A percentile compares a stretch with the other conserved stretches of the same genome.
These are phyloP conservation scores for Globisporangium barbulae DNA, from an alignment of 352 stramenopile genomes.

Conservation along the genomic window DNA sequence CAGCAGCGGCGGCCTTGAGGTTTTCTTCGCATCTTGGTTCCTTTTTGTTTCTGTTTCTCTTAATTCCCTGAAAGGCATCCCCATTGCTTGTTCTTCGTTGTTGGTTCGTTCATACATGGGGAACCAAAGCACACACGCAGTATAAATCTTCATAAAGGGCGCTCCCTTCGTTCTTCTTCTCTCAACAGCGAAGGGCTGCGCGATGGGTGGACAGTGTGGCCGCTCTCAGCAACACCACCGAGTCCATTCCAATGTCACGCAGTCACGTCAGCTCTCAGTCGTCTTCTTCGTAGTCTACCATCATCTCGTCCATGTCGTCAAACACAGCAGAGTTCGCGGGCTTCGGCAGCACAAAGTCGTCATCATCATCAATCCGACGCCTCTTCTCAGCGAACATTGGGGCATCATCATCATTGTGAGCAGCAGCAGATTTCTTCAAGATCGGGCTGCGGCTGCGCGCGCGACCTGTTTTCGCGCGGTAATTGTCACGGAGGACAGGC, in stretches of 20 bases:
- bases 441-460: slow-evolving; percentile 12
- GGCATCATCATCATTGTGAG: not conserved
- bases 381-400: slow-evolving; percentile 12
- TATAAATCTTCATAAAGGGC: slow-evolving; percentile 31
- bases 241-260: not conserved
- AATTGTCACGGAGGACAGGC: slow-evolving; percentile 24
- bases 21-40: slow-evolving; percentile 11
- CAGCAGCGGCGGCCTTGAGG: not conserved
- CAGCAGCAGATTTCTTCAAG: not conserved
- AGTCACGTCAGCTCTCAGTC: slow-evolving; percentile 27
- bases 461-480: not conserved
- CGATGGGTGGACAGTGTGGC: not conserved
- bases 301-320: slow-evolving; percentile 72
- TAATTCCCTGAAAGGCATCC: slow-evolving; percentile 12
- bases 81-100: not conserved
- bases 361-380: slow-evolving; percentile 19
- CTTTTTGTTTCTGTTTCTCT: slow-evolving; percentile 14
- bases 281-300: slow-evolving; percentile 83
- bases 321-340: slow-evolving; percentile 37
- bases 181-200: not conserved
- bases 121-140: slow-evolving; percentile 36
- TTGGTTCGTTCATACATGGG: slow-evolving; percentile 12
- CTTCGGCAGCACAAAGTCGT: slow-evolving; percentile 31
- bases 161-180: slow-evolving; percentile 14
- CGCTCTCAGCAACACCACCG: not conserved